Evolutionary conservation across 345 rosid species (phyloP), one percentile per base, ranked within the genome.

Genomic region (Cardiospermum halicacabum): DNA sequence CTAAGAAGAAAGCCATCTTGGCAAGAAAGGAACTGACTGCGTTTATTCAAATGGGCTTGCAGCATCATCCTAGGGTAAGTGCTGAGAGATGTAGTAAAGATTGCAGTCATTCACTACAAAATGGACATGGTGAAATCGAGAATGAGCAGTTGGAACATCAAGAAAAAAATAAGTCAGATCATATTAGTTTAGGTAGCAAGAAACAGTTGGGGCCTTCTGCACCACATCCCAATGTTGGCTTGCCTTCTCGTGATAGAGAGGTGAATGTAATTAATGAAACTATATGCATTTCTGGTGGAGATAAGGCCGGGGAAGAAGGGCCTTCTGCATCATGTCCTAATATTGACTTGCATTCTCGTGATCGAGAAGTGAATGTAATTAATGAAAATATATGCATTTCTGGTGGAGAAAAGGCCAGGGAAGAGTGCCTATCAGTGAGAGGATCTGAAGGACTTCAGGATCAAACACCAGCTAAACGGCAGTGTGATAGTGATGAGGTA

Each of bases 21-120:
- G 80, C 81, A 22, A 76, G 76, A 77, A 79, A 78, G 67, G 59
- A 76, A 53, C 62, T 85, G 22, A 60, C 65, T 65, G 63, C 67
- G 30, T 79, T 78, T 73, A 18, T 81, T 68, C 19, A 8, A 53
- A 24, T 19, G 56, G 42, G 65, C 59, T 64, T 61, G 7, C 64
- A 57, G 66, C 69, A 19, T 71, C 62, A 24, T 7, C 68, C 58
- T 6, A 31, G 58, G 68, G 60, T 49, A 39, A 49, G 19, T 66
- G 15, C 64, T 32, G 50, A 30, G 61, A 70, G 53, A 43, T 57
- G 8, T 19, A 11, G 62, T 32, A 65, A 71, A 58, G 61, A 26
- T 26, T 65, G 15, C 10, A 13, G 18, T 15, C 57, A 34, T 58
- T 70, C 68, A 64, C 43, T 62, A 37, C 71, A 55, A 42, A 66